These are phyloP conservation scores for Cystobasidium pallidum DNA, from an alignment of 1,284 basidiomycete genomes.

Conservation along the genomic window DNA sequence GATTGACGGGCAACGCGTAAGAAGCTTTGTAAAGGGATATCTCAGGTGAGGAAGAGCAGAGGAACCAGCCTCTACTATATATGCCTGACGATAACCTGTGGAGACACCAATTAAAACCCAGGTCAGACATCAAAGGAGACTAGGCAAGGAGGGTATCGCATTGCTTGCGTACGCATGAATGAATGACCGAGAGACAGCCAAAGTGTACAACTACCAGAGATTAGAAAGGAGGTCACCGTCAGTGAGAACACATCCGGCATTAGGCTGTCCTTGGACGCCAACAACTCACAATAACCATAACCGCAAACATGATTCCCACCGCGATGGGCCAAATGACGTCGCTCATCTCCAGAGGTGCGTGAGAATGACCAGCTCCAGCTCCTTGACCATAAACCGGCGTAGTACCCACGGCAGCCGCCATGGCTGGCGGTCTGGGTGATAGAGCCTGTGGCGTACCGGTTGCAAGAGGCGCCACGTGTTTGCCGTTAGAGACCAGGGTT, in stretches of 20 bases:
- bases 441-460: background rate
- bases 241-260: too few species aligned
- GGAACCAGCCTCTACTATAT: slow-evolving; percentile 28
- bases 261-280: background rate
- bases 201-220: background rate
- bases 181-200: background rate
- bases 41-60: slow-evolving; percentile 4
- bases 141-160: background rate
- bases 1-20: background rate
- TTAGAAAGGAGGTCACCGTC: background rate
- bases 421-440: background rate
- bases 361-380: background rate
- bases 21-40: slow-evolving; percentile 8
- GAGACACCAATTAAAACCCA: background rate
- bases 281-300: background rate
- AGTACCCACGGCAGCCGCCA: background rate
- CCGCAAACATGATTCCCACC: slow-evolving; percentile 5
- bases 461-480: background rate
- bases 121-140: background rate
- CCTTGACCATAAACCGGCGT: background rate
- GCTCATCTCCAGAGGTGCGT: background rate
- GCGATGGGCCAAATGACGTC: slow-evolving; percentile 2
- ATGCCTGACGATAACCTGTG: slow-evolving; percentile 18
- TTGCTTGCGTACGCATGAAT: slow-evolving; percentile 17
- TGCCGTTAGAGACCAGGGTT: background rate